phyloP scores from a whole-genome alignment of 306 rosid genomes.

The Quercus dentata region DNA sequence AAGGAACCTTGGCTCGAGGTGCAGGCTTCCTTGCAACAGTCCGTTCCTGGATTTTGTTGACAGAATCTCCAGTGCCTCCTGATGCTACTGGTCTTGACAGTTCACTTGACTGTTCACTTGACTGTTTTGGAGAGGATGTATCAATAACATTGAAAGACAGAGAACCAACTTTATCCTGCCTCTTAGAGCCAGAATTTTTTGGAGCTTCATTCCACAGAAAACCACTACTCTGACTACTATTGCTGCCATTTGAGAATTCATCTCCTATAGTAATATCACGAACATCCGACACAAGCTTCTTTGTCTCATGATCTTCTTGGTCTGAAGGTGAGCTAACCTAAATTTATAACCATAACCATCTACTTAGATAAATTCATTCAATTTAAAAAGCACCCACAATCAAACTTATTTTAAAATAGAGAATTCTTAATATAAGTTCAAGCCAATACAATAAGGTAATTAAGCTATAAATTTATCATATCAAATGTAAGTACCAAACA shows the following conservation, averaged over 20 bases:
- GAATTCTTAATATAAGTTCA: background rate
- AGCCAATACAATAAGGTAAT: conserved; percentile 3
- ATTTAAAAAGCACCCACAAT: background rate
- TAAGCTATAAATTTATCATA: background rate
- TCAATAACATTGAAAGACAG: conserved; percentile 64
- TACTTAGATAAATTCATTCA: background rate
- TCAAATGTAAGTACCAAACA: conserved; percentile 15
- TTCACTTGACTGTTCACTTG: too few species aligned
- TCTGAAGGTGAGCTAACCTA: conserved; percentile 56
- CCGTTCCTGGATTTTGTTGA: conserved; percentile 17
- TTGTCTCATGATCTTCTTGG: conserved; percentile 42
- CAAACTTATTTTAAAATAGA: background rate
- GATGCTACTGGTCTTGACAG: conserved; percentile 16
- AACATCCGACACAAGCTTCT: conserved; percentile 59
- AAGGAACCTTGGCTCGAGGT: conserved; percentile 83
- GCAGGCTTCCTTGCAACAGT: conserved; percentile 42
- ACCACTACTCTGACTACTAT: conserved; percentile 27
- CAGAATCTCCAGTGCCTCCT: conserved; percentile 31
- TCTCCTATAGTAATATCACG: conserved; percentile 48
- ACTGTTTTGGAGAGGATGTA: conserved; percentile 34
- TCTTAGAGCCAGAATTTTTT: conserved; percentile 27
- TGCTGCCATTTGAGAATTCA: conserved; percentile 29
- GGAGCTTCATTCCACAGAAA: conserved; percentile 37
- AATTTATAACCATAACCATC: conserved; percentile 8
- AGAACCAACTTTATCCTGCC: conserved; percentile 72